Conservation (phyloP, 176 grass and related monocot species). For the Poa pratensis region DNA sequence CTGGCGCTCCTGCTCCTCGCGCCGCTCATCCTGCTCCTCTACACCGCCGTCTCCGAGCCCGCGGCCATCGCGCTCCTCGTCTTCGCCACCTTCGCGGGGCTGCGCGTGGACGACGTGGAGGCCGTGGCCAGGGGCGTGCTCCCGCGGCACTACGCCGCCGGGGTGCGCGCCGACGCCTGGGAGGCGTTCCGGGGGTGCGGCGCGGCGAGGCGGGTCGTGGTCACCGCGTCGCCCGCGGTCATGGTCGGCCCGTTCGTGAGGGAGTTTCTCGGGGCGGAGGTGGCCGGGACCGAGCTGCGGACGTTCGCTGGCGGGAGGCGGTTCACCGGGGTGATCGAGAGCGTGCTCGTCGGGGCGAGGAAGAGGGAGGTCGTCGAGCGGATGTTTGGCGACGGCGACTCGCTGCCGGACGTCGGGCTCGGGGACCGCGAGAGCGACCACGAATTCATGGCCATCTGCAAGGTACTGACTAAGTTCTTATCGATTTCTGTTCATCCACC, state of each 20-base stretch:
- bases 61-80: slow-evolving; percentile 77
- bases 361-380: slow-evolving; percentile 60
- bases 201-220: slow-evolving; percentile 47
- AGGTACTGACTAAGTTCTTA: slow-evolving; percentile 39
- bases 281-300: slow-evolving; percentile 75
- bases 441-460: slow-evolving; percentile 92
- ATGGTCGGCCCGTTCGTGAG: slow-evolving; percentile 69
- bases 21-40: slow-evolving; percentile 67
- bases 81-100: slow-evolving; percentile 69
- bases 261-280: slow-evolving; percentile 71
- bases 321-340: slow-evolving; percentile 58
- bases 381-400: slow-evolving; percentile 42
- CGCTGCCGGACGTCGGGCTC: slow-evolving; percentile 71
- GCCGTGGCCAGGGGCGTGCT: slow-evolving; percentile 69
- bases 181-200: slow-evolving; percentile 58
- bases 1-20: slow-evolving; percentile 52
- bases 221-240: slow-evolving; percentile 76
- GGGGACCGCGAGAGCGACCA: slow-evolving; percentile 88
- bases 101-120: slow-evolving; percentile 60
- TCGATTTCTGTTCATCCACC: neutral
- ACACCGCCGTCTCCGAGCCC: slow-evolving; percentile 67
- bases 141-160: slow-evolving; percentile 75
- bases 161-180: slow-evolving; percentile 85
- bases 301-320: slow-evolving; percentile 23
- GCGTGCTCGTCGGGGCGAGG: slow-evolving; percentile 63